Evolutionary conservation across 176 grass and related monocot genomes (phyloP).

Genomic region (Calamus simplicifolius): DNA sequence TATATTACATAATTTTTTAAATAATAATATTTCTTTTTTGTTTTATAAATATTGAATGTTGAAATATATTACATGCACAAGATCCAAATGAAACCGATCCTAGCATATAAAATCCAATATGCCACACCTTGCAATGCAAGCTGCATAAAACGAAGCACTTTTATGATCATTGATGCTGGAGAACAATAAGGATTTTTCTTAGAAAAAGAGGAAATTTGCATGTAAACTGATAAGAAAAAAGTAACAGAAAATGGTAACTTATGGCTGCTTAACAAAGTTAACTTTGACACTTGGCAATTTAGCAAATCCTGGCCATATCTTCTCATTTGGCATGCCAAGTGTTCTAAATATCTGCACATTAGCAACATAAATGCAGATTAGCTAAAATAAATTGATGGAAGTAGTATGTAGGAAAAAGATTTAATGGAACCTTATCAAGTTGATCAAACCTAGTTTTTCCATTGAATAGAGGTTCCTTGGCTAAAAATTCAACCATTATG

Average conservation of each 20-base stretch:
- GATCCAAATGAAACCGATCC: constrained; percentile 6
- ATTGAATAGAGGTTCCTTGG: constrained; percentile 69
- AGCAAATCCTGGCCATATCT: constrained; percentile 68
- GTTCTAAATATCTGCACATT: constrained; percentile 61
- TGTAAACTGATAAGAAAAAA: constrained; percentile 9
- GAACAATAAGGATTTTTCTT: not conserved
- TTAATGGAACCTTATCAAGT: constrained; percentile 54
- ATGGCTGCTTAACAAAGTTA: constrained; percentile 73
- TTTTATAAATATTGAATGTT: too few relatives aligned
- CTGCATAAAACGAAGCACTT: constrained; percentile 39
- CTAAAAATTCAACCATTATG: constrained; percentile 89
- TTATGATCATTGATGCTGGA: constrained; percentile 31
- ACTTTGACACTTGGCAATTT: constrained; percentile 53
- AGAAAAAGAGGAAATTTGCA: too few relatives aligned
- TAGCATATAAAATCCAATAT: constrained; percentile 19
- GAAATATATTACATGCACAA: not conserved
- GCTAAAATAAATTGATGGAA: not conserved
- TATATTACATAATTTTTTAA: too few relatives aligned
- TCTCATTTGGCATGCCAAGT: constrained; percentile 66
- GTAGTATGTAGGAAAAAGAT: too few relatives aligned
- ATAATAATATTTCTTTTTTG: too few relatives aligned
- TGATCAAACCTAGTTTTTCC: constrained; percentile 69
- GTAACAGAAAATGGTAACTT: constrained; percentile 23
- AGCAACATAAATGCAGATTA: too few relatives aligned
- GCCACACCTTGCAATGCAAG: constrained; percentile 51